A percentile compares a stretch with the other conserved stretches of the same genome.
phyloP scores from a whole-genome alignment of 2,329 filamentous ascomycete species.

The Exophiala oligosperma region DNA sequence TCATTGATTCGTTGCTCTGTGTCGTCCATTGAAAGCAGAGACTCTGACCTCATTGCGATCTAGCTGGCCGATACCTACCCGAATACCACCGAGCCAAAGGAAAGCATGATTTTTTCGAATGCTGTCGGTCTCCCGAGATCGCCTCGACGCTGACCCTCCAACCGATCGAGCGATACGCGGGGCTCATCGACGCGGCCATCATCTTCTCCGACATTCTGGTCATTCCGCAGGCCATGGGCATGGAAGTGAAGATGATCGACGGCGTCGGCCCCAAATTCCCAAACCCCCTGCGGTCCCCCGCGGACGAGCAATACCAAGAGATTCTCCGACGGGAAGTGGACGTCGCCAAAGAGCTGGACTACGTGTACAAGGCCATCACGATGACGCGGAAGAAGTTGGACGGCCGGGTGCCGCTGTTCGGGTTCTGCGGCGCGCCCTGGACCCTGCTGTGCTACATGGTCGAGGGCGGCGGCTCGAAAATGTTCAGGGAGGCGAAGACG shows the following conservation, averaged over 20 bases:
- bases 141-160: constrained; percentile 92
- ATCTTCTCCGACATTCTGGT: constrained; percentile 99
- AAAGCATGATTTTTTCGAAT: constrained; percentile 90
- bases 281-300: constrained; percentile 73
- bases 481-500: constrained; percentile 91
- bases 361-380: constrained; percentile 95
- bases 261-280: constrained; percentile 97
- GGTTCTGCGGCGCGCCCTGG: constrained; percentile 97
- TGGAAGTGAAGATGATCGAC: constrained; percentile 98
- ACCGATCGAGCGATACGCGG: constrained; percentile 86
- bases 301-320: constrained; percentile 78
- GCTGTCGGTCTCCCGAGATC: constrained; percentile 89
- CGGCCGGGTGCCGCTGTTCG: constrained; percentile 87
- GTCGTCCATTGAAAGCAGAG: too few species aligned
- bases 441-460: constrained; percentile 99
- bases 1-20: too few species aligned
- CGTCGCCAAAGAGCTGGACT: constrained; percentile 79
- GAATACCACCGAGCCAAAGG: constrained; percentile 98
- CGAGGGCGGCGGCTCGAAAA: constrained; percentile 91
- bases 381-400: constrained; percentile 83
- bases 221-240: constrained; percentile 95
- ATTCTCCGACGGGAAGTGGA: constrained; percentile 78
- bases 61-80: constrained; percentile 93
- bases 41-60: background rate
- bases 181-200: constrained; percentile 92